Conservation (phyloP, 352 stramenopile species). For the Phytophthora crassamura region DNA sequence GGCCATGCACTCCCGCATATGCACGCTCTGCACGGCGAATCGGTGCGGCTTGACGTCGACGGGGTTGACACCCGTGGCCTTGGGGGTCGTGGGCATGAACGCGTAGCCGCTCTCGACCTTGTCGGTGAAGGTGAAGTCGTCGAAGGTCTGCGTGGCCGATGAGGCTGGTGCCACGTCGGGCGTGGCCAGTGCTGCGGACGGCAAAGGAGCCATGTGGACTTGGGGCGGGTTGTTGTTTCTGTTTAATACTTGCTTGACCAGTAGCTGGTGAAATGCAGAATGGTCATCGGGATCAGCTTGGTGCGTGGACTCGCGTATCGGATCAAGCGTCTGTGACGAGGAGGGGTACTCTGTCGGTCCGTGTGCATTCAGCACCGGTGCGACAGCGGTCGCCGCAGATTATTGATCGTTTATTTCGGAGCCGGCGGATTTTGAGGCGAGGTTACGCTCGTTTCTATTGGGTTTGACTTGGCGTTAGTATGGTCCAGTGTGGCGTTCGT, state of each 20-base stretch:
- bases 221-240: conserved; percentile 10
- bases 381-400: not conserved
- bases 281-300: too few relatives aligned
- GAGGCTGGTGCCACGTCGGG: too few relatives aligned
- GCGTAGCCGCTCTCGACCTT: too few relatives aligned
- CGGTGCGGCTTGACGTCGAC: too few relatives aligned
- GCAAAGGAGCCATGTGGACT: conserved; percentile 11
- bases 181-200: conserved; percentile 13
- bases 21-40: too few relatives aligned
- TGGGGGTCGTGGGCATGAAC: too few relatives aligned
- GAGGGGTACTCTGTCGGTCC: too few relatives aligned
- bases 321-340: conserved; percentile 11
- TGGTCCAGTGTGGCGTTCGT: conserved; percentile 5
- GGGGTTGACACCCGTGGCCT: too few relatives aligned
- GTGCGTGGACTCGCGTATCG: not conserved
- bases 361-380: not conserved
- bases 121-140: too few relatives aligned
- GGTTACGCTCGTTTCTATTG: conserved; percentile 16
- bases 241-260: conserved; percentile 17
- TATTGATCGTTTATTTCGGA: conserved; percentile 1
- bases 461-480: conserved; percentile 11
- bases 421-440: too few relatives aligned
- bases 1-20: too few relatives aligned
- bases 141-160: conserved; percentile 9
- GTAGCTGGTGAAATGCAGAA: too few relatives aligned